Evolutionary conservation across 2,329 filamentous ascomycete species (phyloP), one percentile per base, ranked within the genome.

Genomic region (Alternaria viburni): DNA sequence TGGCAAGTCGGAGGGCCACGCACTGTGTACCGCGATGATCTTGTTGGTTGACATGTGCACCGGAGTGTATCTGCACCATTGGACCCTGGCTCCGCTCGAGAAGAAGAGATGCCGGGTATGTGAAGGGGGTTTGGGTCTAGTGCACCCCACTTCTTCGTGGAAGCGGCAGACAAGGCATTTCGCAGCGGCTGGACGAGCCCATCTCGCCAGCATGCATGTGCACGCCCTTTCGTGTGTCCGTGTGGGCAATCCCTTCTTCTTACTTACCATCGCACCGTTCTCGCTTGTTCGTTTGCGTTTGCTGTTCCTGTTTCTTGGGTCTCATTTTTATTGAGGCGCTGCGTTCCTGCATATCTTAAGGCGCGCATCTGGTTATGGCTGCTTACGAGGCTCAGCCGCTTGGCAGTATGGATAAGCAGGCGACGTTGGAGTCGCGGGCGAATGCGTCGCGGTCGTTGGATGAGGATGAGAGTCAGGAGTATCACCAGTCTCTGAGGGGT

Each of bases 401-500:
- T 28, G 54, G 45, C 12, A 32, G 49, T 36, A 57, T 65, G 45
- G 55, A 57, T 23, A 70, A 70, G 46, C 62, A 61, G 19, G 57
- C 47, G 17, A 43, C 55, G 15, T 25, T 59, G 15, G 57, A 66
- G 23, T 51, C 59, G 50, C 56, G 60, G 21, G 46, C 54, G 19
- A 58, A 55, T 30, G 58, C 49, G 21, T 49, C 56, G 12, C 56
- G 41, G 23, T 63, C 64, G 43, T 69, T 74, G 10, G 56, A 62
- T 30, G 75, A 69, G 17, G 67, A 71, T 54, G 70, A 68, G 26
- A 68, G 69, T 25, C 69, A 76, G 41, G 67, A 69, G 12, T 76
- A 76, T 23, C 74, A 77, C 59, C 67, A 70, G 19, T 71, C 69
- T 36, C 54, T 75, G 32, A 67, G 68, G 45, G 74, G 73, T 7